Percentiles rank a stretch among this genome's conserved stretches.
Evolutionary conservation across 2,329 filamentous ascomycete genomes (phyloP).

Genomic region (Fusarium siculi): DNA sequence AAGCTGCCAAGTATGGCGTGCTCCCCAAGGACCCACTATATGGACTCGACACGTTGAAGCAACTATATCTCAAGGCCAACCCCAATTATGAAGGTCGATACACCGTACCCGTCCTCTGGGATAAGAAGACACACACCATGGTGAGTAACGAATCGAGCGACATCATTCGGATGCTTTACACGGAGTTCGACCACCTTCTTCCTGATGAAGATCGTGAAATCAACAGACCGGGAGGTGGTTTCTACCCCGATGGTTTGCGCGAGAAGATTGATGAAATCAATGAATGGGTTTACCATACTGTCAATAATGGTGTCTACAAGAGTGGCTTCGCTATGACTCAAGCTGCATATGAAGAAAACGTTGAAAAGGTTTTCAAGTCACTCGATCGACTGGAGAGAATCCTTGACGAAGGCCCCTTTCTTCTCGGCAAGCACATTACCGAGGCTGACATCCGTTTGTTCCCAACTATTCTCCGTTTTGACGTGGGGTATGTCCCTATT

Average conservation of each 20-base stretch:
- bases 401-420: constrained; percentile 63
- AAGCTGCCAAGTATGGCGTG: constrained; percentile 42
- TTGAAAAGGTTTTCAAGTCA: constrained; percentile 69
- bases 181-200: constrained; percentile 73
- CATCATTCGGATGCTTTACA: constrained; percentile 86
- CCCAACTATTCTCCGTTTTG: constrained; percentile 74
- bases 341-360: constrained; percentile 71
- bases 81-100: constrained; percentile 75
- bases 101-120: constrained; percentile 79
- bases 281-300: constrained; percentile 70
- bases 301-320: constrained; percentile 63
- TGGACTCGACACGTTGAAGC: constrained; percentile 71
- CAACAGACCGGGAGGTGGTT: constrained; percentile 60
- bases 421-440: constrained; percentile 72
- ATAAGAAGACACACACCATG: constrained; percentile 74
- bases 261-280: constrained; percentile 72
- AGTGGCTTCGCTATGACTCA: constrained; percentile 72
- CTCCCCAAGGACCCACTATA: constrained; percentile 70
- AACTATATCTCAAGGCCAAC: constrained; percentile 77
- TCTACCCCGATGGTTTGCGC: constrained; percentile 65
- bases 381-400: constrained; percentile 72
- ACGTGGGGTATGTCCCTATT: constrained; percentile 73
- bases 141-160: constrained; percentile 87
- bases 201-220: constrained; percentile 63
- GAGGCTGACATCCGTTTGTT: constrained; percentile 76